Percentiles rank a stretch among this genome's conserved stretches.
These are phyloP conservation scores for Blastomyces gilchristii DNA, from an alignment of 2,329 filamentous ascomycete species.

Conservation along the genomic window DNA sequence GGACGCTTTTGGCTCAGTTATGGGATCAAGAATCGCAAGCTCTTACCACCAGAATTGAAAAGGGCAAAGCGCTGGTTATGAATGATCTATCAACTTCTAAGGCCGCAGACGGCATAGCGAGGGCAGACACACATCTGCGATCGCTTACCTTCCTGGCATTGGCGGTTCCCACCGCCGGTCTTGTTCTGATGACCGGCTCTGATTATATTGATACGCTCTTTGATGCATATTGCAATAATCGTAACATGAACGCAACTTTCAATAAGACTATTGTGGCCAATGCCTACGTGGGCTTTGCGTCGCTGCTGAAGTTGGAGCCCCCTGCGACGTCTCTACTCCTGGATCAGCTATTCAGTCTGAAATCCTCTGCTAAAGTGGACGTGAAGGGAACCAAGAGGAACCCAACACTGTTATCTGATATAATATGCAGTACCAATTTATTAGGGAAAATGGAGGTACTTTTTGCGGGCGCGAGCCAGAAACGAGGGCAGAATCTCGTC, in stretches of 20 bases:
- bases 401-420: conserved; percentile 62
- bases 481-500: conserved; percentile 34
- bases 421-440: conserved; percentile 71
- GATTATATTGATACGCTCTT: conserved; percentile 73
- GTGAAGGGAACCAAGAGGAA: conserved; percentile 30
- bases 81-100: conserved; percentile 22
- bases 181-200: conserved; percentile 67
- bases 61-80: conserved; percentile 27
- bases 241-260: conserved; percentile 49
- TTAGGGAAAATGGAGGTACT: conserved; percentile 39
- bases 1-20: conserved; percentile 44
- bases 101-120: conserved; percentile 11
- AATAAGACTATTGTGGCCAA: conserved; percentile 61
- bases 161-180: conserved; percentile 36
- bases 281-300: conserved; percentile 62
- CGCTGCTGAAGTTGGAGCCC: conserved; percentile 55
- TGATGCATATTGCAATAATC: conserved; percentile 39
- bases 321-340: conserved; percentile 65
- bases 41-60: conserved; percentile 29
- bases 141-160: conserved; percentile 33
- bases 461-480: conserved; percentile 26
- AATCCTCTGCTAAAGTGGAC: conserved; percentile 57
- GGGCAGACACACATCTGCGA: conserved; percentile 22
- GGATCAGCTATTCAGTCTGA: conserved; percentile 75
- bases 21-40: conserved; percentile 28